Conservation (phyloP, 2,329 filamentous ascomycete genomes). For the Pseudocercospora cruenta region DNA sequence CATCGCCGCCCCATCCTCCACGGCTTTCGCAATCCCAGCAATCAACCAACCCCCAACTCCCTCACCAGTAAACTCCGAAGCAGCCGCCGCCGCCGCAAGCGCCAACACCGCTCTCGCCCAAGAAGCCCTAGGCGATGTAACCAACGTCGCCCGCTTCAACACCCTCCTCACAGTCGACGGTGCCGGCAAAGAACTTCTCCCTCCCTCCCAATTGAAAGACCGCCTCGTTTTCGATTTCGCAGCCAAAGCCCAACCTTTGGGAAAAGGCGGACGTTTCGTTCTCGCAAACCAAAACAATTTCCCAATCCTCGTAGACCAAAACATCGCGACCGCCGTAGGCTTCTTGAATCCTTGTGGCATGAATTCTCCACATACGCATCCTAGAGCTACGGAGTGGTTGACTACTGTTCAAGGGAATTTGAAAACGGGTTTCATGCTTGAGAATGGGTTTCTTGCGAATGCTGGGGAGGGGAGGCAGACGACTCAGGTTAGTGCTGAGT, state of each 20-base stretch:
- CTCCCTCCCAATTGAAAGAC: conserved; percentile 10
- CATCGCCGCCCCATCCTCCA: not conserved
- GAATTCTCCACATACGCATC: conserved; percentile 52
- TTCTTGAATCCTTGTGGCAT: conserved; percentile 49
- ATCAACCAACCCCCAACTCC: conserved; percentile 17
- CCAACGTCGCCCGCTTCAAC: conserved; percentile 23
- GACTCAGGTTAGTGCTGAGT: conserved; percentile 45
- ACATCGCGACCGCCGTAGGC: conserved; percentile 21
- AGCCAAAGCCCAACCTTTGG: conserved; percentile 10
- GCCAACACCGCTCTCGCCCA: conserved; percentile 18
- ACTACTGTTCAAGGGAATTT: conserved; percentile 49
- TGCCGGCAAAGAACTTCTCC: conserved; percentile 16
- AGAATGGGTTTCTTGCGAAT: conserved; percentile 45
- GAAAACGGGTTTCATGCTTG: conserved; percentile 51
- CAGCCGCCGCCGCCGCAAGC: conserved; percentile 14
- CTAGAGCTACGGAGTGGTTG: conserved; percentile 53
- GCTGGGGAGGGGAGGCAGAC: conserved; percentile 16
- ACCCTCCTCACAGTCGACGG: conserved; percentile 20
- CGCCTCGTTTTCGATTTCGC: conserved; percentile 26
- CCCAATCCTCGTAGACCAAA: conserved; percentile 24
- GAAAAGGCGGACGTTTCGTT: conserved; percentile 19
- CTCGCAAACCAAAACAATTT: conserved; percentile 25
- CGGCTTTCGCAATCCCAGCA: conserved; percentile 10
- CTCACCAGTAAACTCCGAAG: conserved; percentile 12
- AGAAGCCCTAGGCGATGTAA: conserved; percentile 17